Evolutionary conservation across 129 eudicot genomes (phyloP), one percentile per base, ranked within the genome.

Genomic region (Chrysanthemum lavandulifolium): DNA sequence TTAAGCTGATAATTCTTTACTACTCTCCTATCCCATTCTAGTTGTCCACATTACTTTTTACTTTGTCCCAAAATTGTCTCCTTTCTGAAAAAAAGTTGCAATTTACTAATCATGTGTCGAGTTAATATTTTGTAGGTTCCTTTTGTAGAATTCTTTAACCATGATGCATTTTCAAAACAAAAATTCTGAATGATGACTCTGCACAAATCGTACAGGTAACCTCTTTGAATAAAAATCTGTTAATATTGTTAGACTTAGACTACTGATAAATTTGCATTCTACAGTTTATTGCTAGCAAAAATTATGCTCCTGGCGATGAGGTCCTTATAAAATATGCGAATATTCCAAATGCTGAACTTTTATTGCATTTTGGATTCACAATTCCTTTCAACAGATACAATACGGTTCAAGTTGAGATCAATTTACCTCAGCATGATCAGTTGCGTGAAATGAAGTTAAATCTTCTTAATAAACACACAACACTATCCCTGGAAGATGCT

Each of bases 81-180:
- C 49, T 58, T 21, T 29, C 27, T 16, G 14, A 58, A 58, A 25
- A 68, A 25, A 68, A 13, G 54, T 50, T 9, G 13, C 6, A 13
- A 11, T 10, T 50, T 23, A 68, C 47, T 27, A 27, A 27, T 27
- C 29, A 27, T 27, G 69, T 73, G 45, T 53, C 29, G 48, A 74
- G 40, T 71, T 36, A 72, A 52, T 53, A 52, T 12, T 73, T 29
- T 79, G 55, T 74, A 89, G 96, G 85, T 88, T 78, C 97, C 97
- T 47, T 88, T 92, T 80, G 96, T 91, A 79, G 96, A 88, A 79
- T 88, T 88, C 69, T 76, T 86, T 54, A 92, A 92, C 81, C 96
- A 89, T 78, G 93, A 89, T 81, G 85, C 91, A 33, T 71, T 36
- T 79, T 86, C 97, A 5, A 4, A 31, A 31, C 36, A 31, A 31